phyloP scores from a whole-genome alignment of 305 asterid genomes.

The Solanum hybrid region DNA sequence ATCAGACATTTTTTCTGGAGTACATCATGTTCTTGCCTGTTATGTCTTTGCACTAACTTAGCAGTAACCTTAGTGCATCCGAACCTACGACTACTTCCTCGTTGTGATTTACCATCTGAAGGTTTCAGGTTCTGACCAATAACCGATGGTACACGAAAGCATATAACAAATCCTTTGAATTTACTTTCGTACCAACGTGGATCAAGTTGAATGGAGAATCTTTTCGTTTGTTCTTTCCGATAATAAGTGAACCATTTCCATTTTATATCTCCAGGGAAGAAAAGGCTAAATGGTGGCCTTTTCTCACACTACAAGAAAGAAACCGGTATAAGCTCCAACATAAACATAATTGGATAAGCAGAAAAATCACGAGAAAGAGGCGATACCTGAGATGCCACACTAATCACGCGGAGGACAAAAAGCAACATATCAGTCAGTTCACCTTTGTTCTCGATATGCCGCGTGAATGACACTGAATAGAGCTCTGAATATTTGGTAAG shows the following conservation, averaged over 20 bases:
- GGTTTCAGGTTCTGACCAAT: background rate
- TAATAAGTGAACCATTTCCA: background rate
- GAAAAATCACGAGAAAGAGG: background rate
- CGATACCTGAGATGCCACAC: conserved; percentile 1
- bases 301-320: background rate
- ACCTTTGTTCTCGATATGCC: background rate
- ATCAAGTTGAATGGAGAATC: background rate
- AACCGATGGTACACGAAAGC: background rate
- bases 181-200: background rate
- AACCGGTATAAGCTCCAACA: background rate
- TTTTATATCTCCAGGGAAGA: conserved; percentile 3
- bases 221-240: background rate
- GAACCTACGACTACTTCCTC: background rate
- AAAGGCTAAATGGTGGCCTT: background rate
- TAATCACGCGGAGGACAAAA: background rate
- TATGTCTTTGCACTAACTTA: background rate
- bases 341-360: background rate
- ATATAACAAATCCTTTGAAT: conserved; percentile 3
- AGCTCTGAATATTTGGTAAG: background rate
- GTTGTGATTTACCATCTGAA: background rate
- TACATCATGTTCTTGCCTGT: background rate
- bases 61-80: conserved; percentile 3
- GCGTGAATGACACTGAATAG: background rate
- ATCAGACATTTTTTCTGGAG: background rate
- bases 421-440: background rate